Evolutionary conservation across 257 asterid species (phyloP).

Genomic region (Solanum habrochaites): DNA sequence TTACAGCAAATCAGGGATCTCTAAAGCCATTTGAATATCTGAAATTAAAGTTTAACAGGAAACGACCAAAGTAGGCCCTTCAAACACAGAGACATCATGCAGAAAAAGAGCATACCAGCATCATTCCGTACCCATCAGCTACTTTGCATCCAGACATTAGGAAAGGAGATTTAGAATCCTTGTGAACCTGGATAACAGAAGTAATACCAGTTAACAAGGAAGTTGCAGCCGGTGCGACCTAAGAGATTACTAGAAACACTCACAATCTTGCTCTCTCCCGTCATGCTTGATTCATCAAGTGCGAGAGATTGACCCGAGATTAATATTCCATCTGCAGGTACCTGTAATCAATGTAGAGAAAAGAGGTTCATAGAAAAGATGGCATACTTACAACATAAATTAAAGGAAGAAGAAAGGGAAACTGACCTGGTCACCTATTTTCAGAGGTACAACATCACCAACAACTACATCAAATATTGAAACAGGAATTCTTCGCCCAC

Average conservation of each 20-base stretch:
- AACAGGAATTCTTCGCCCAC: conserved; percentile 64
- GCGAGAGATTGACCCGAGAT: conserved; percentile 74
- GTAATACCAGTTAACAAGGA: background rate
- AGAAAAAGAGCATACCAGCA: conserved; percentile 56
- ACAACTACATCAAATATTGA: conserved; percentile 90
- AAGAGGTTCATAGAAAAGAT: background rate
- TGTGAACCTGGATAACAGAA: conserved; percentile 49
- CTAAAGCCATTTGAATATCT: background rate
- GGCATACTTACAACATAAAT: background rate
- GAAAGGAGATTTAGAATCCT: conserved; percentile 75
- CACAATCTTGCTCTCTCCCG: conserved; percentile 98
- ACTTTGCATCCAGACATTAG: conserved; percentile 97
- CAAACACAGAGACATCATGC: background rate
- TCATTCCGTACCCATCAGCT: conserved; percentile 92
- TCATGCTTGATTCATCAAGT: conserved; percentile 96
- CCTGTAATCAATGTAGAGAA: conserved; percentile 27
- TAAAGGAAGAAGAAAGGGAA: background rate
- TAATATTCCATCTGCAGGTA: conserved; percentile 91
- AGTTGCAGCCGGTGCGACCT: background rate
- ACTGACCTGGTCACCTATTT: conserved; percentile 94
- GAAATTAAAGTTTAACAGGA: background rate
- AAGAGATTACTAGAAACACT: conserved; percentile 13
- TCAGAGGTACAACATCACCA: conserved; percentile 88
- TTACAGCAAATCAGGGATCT: background rate
- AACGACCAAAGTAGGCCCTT: background rate